Evolutionary conservation across 2,329 filamentous ascomycete genomes (phyloP).

Genomic region (Alternaria arbusti): DNA sequence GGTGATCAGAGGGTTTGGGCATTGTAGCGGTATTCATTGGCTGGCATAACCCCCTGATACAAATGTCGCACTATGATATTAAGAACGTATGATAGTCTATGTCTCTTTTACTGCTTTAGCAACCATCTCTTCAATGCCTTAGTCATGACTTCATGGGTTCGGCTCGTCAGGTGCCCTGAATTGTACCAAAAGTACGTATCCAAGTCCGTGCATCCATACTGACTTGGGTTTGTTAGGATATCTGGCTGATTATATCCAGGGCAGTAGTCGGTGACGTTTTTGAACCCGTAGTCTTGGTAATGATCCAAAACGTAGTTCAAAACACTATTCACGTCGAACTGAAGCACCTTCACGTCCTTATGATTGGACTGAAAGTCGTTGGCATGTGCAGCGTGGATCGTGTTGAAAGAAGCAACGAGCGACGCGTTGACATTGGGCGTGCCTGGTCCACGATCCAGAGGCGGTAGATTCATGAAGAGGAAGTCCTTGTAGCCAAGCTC

Average conservation of each 20-base stretch:
- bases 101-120: constrained; percentile 6
- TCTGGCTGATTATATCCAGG: constrained; percentile 55
- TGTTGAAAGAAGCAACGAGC: constrained; percentile 56
- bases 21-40: background rate
- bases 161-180: constrained; percentile 55
- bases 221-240: constrained; percentile 51
- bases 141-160: constrained; percentile 51
- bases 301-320: constrained; percentile 54
- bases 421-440: constrained; percentile 54
- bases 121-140: constrained; percentile 27
- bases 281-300: constrained; percentile 51
- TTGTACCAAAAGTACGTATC: constrained; percentile 58
- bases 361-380: constrained; percentile 42
- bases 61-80: background rate
- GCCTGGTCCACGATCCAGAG: constrained; percentile 53
- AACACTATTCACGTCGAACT: constrained; percentile 55
- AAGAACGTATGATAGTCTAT: background rate
- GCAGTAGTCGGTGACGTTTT: constrained; percentile 56
- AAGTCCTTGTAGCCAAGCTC: constrained; percentile 54
- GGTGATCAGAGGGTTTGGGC: constrained; percentile 1
- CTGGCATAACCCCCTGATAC: background rate
- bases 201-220: constrained; percentile 55
- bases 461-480: constrained; percentile 60
- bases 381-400: constrained; percentile 46
- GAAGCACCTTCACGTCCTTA: constrained; percentile 45